Evolutionary conservation across 2,329 filamentous ascomycete species (phyloP).

Genomic region (Sclerotinia borealis): DNA sequence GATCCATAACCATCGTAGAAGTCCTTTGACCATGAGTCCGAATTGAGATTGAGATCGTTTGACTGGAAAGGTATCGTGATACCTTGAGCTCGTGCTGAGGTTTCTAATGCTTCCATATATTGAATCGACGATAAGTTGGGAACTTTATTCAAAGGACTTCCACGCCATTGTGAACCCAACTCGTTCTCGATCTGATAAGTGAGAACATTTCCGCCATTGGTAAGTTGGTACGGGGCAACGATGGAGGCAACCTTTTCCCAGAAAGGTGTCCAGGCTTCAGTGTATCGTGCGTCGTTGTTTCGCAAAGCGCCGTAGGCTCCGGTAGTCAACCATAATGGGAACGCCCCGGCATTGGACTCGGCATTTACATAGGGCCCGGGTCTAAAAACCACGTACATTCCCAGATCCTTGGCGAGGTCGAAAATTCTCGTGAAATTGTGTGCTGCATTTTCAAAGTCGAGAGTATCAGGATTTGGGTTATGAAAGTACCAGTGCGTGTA

Average conservation of each 20-base stretch:
- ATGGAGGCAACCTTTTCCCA: conserved; percentile 45
- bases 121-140: conserved; percentile 43
- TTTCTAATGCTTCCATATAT: conserved; percentile 54
- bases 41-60: conserved; percentile 55
- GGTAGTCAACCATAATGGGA: conserved; percentile 56
- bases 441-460: conserved; percentile 55
- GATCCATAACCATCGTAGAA: conserved; percentile 50
- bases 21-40: conserved; percentile 54
- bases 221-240: conserved; percentile 47
- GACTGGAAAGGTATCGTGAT: conserved; percentile 52
- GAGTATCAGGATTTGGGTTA: conserved; percentile 57
- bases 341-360: conserved; percentile 55
- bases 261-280: conserved; percentile 48
- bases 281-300: conserved; percentile 47
- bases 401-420: conserved; percentile 62
- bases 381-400: conserved; percentile 68
- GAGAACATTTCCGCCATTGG: conserved; percentile 50
- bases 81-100: conserved; percentile 47
- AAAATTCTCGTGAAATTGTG: conserved; percentile 62
- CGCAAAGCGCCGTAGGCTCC: conserved; percentile 50
- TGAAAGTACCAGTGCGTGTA: conserved; percentile 68
- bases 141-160: conserved; percentile 36
- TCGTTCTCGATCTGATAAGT: conserved; percentile 56
- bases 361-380: conserved; percentile 64
- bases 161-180: conserved; percentile 39